Evolutionary conservation across 108 stramenopile species (phyloP).

Genomic region (Epithemia pelagica): DNA sequence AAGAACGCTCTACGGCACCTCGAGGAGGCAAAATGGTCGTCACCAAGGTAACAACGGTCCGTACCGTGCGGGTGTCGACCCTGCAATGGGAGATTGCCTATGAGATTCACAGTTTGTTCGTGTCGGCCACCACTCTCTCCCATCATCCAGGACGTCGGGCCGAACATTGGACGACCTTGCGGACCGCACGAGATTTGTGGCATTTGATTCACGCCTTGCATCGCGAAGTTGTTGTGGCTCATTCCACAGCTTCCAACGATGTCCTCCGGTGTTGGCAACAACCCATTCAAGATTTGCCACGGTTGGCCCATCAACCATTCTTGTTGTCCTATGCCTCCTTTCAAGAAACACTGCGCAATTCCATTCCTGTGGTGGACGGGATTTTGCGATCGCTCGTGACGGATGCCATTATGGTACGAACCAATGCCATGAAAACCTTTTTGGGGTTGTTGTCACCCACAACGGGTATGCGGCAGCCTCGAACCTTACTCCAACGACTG

Average conservation of each 20-base stretch:
- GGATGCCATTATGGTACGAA: constrained; percentile 43
- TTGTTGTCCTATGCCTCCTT: background rate
- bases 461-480: background rate
- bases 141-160: constrained; percentile 5
- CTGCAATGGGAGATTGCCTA: constrained; percentile 51
- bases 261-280: background rate
- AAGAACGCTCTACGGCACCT: background rate
- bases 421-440: constrained; percentile 26
- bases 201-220: constrained; percentile 3
- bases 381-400: constrained; percentile 38
- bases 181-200: constrained; percentile 24
- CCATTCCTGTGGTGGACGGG: constrained; percentile 16
- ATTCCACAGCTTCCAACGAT: background rate
- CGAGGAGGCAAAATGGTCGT: constrained; percentile 29
- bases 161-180: constrained; percentile 39
- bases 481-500: background rate
- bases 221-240: constrained; percentile 14
- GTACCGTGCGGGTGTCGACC: constrained; percentile 13
- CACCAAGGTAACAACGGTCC: constrained; percentile 27
- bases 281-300: constrained; percentile 9
- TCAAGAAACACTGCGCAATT: background rate
- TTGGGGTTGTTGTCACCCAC: constrained; percentile 19
- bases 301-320: background rate
- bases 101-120: constrained; percentile 46
- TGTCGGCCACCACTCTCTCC: constrained; percentile 2